Percentiles rank a stretch among this genome's conserved stretches.
These are phyloP conservation scores for Nicotiana tomentosiformis DNA, from an alignment of 257 asterid species.

Conservation along the genomic window DNA sequence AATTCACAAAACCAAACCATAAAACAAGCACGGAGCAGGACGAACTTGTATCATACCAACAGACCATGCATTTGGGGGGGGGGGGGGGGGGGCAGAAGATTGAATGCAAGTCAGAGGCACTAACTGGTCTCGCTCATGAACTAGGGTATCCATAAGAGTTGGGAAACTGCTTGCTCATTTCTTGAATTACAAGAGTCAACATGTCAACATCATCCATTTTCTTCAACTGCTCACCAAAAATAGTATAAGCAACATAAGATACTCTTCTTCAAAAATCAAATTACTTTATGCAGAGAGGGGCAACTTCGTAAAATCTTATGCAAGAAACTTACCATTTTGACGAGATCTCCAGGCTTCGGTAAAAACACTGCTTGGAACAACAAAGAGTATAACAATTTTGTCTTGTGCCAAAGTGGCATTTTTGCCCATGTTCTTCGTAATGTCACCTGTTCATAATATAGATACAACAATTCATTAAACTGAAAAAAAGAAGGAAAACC, in stretches of 20 bases:
- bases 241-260: neutral
- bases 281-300: neutral
- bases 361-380: slow-evolving; percentile 83
- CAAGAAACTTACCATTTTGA: slow-evolving; percentile 48
- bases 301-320: neutral
- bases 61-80: neutral
- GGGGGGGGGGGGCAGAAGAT: neutral
- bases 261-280: neutral
- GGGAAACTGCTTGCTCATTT: slow-evolving; percentile 94
- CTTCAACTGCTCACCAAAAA: slow-evolving; percentile 62
- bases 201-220: slow-evolving; percentile 94
- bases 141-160: slow-evolving; percentile 89
- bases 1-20: neutral
- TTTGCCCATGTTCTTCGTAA: slow-evolving; percentile 84
- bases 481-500: neutral
- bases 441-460: slow-evolving; percentile 42
- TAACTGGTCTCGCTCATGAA: slow-evolving; percentile 91
- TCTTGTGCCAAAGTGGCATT: slow-evolving; percentile 97
- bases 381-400: slow-evolving; percentile 57
- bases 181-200: slow-evolving; percentile 90
- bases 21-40: neutral
- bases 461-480: neutral
- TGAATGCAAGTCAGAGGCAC: slow-evolving; percentile 14
- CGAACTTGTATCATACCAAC: neutral
- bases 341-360: slow-evolving; percentile 68